These are phyloP conservation scores for Anastatica hierochuntica DNA, from an alignment of 345 rosid genomes.

Conservation along the genomic window DNA sequence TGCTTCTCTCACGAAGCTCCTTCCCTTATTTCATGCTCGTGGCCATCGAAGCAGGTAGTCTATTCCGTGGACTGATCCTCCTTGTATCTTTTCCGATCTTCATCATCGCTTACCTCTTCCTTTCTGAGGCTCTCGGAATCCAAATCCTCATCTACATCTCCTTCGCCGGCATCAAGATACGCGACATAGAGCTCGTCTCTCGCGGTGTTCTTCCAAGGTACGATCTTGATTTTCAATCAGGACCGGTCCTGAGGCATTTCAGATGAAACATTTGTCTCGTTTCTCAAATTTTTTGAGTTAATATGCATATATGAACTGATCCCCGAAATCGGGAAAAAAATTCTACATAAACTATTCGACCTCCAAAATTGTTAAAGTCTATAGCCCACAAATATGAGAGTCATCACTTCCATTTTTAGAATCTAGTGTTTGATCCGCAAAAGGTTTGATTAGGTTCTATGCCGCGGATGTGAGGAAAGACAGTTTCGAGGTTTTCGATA, in stretches of 20 bases:
- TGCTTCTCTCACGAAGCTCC: constrained; percentile 66
- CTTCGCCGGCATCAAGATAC: constrained; percentile 72
- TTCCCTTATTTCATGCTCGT: constrained; percentile 91
- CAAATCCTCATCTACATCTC: constrained; percentile 86
- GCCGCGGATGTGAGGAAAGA: constrained; percentile 84
- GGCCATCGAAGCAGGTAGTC: constrained; percentile 84
- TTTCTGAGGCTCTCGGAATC: constrained; percentile 79
- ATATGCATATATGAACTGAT: no score
- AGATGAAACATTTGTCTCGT: no score
- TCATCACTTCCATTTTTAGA: no score
- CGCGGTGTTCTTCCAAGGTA: constrained; percentile 93
- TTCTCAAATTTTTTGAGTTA: no score
- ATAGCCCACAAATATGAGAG: no score
- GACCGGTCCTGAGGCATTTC: no score
- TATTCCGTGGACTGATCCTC: constrained; percentile 68
- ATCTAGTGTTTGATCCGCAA: no score
- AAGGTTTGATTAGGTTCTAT: no score
- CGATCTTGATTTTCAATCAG: no score
- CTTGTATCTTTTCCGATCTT: constrained; percentile 66
- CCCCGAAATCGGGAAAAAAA: no score
- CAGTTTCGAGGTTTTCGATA: constrained; percentile 69
- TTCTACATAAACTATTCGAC: no score
- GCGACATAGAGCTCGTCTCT: constrained; percentile 76
- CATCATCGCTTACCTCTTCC: constrained; percentile 53
- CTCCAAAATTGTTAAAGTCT: no score